Evolutionary conservation across 2,329 filamentous ascomycete genomes (phyloP), one percentile per base, ranked within the genome.

Genomic region (Monosporascus sp.): DNA sequence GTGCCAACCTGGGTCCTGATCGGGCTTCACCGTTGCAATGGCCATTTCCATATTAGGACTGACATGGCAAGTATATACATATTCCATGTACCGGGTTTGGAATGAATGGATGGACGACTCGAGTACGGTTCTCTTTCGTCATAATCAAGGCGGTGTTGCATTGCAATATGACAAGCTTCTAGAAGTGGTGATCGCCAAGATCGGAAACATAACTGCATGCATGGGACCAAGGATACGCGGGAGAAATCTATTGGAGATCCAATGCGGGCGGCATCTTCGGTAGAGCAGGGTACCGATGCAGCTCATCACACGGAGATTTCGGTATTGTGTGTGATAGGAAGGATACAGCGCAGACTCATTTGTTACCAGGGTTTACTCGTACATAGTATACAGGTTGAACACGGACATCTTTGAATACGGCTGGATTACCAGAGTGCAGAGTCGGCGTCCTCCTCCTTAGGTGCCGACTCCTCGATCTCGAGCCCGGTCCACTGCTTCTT

Each of bases 401-500:
- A 56, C 43, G 54, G 43, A 49, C 54, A 49, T 50, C 51, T 36
- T 22, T 53, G 55, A 51, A 51, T 50, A 26, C 24, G 19, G 19
- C 27, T 9, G 22, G 24, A 48, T 60, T 44, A 66, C 60, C 61
- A 66, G 27, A 66, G 50, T 14, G 50, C 14, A 22, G 34, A 5
- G 6, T 58, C 34, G 22, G 53, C 59, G 19, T 58, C 58, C 8
- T 57, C 51, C 46, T 60, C 53, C 17, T 56, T 49, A 8, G 45
- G 34, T 38, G 53, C 8, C 52, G 57, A 45, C 19, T 59, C 62
- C 31, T 64, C 60, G 24, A 63, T 56, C 48, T 60, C 57, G 14
- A 63, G 50, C 37, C 53, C 56, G 4, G 55, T 38, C 31, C 57
- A 53, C 48, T 65, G 64, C 49, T 73, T 70, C 63, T 73, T 79